These are phyloP conservation scores for Ceratocystis albifundus DNA, from an alignment of 2,329 filamentous ascomycete genomes.

Conservation along the genomic window DNA sequence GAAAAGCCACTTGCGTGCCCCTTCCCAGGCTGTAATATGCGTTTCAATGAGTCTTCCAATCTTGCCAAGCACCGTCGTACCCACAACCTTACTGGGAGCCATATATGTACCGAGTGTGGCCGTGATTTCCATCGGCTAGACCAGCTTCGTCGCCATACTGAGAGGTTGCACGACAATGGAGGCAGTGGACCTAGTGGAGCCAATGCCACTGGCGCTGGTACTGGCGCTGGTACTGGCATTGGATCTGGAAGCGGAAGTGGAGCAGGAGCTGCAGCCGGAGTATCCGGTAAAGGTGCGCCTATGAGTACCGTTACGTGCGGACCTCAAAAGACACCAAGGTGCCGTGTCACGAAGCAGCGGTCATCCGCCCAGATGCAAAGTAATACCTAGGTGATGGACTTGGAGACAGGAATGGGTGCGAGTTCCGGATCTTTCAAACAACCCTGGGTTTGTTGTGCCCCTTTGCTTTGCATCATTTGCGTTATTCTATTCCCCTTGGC, in stretches of 20 bases:
- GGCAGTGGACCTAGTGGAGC: constrained; percentile 10
- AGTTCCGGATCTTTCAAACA: neutral
- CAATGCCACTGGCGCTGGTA: neutral
- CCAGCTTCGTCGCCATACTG: constrained; percentile 45
- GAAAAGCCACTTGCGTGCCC: constrained; percentile 51
- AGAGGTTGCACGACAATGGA: constrained; percentile 26
- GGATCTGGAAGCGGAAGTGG: constrained; percentile 11
- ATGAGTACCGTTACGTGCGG: constrained; percentile 5
- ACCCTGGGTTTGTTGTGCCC: too few relatives aligned
- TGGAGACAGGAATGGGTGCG: neutral
- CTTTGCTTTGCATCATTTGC: neutral
- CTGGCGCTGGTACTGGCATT: neutral
- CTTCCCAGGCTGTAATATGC: constrained; percentile 40
- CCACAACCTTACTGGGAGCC: constrained; percentile 43
- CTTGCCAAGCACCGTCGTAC: constrained; percentile 54
- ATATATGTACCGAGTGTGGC: constrained; percentile 42
- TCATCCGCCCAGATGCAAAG: constrained; percentile 1
- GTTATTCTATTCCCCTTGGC: neutral
- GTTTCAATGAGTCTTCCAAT: constrained; percentile 55
- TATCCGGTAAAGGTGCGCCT: constrained; percentile 1
- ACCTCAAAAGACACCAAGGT: constrained; percentile 5
- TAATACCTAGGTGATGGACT: neutral
- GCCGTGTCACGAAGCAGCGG: constrained; percentile 2
- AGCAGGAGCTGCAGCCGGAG: neutral
- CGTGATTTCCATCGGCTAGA: constrained; percentile 50